phyloP scores from a whole-genome alignment of 2,329 filamentous ascomycete genomes.

The Tolypocladium guangdongense region DNA sequence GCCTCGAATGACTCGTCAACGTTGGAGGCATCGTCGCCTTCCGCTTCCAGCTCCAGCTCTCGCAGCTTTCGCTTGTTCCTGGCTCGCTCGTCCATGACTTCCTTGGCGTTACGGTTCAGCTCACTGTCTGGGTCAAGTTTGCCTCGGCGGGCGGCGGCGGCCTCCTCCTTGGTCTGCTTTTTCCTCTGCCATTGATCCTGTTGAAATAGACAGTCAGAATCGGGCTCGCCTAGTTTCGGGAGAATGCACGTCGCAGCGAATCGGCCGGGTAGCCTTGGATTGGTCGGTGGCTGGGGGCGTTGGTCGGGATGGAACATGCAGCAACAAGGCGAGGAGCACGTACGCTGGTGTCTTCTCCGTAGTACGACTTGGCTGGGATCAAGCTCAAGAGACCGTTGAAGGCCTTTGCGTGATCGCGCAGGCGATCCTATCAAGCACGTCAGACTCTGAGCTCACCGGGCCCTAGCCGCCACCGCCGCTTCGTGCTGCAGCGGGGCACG shows the following conservation, averaged over 20 bases:
- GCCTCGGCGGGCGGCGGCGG: constrained; percentile 68
- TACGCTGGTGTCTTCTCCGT: constrained; percentile 76
- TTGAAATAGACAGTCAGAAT: constrained; percentile 1
- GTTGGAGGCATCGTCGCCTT: constrained; percentile 30
- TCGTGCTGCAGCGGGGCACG: constrained; percentile 12
- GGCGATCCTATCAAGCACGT: constrained; percentile 34
- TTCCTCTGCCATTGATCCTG: constrained; percentile 89
- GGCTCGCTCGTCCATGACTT: constrained; percentile 75
- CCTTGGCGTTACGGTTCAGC: constrained; percentile 71
- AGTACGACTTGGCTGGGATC: constrained; percentile 85
- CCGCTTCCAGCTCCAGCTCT: constrained; percentile 43
- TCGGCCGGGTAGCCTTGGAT: neutral
- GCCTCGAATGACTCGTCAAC: constrained; percentile 33
- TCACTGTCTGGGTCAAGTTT: constrained; percentile 87
- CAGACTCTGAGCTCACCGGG: constrained; percentile 2
- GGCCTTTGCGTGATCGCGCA: constrained; percentile 54
- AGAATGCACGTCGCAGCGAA: neutral
- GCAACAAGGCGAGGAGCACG: constrained; percentile 22
- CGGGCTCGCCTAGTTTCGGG: neutral
- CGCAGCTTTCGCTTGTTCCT: constrained; percentile 72
- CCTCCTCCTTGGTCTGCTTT: constrained; percentile 90
- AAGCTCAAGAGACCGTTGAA: constrained; percentile 81
- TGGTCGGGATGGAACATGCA: neutral
- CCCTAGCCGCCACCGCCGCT: neutral
- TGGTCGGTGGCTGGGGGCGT: neutral